Percentiles rank a stretch among this genome's conserved stretches.
phyloP scores from a whole-genome alignment of 768 basidiomycete genomes.

The Cantharellus cinnabarinus region DNA sequence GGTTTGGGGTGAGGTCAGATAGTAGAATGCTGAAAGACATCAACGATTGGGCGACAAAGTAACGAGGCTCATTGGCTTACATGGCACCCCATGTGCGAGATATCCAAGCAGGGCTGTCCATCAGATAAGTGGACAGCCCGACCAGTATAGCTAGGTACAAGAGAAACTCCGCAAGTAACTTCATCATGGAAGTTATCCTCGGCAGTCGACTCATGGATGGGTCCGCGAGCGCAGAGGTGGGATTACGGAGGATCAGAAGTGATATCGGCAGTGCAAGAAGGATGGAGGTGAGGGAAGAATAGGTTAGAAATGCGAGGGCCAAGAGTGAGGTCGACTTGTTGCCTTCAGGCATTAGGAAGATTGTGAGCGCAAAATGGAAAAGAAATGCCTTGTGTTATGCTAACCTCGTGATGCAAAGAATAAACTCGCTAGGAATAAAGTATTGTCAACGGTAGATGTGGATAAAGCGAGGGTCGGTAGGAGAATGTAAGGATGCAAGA shows the following conservation, averaged over 20 bases:
- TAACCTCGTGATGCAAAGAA: conserved; percentile 51
- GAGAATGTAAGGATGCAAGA: conserved; percentile 77
- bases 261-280: conserved; percentile 46
- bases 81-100: conserved; percentile 68
- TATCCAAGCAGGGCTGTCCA: conserved; percentile 50
- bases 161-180: conserved; percentile 21
- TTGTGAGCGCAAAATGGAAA: not conserved
- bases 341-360: conserved; percentile 23
- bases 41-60: not conserved
- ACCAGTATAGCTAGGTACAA: conserved; percentile 30
- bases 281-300: conserved; percentile 49
- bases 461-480: conserved; percentile 64
- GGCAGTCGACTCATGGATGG: not conserved
- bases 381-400: conserved; percentile 4
- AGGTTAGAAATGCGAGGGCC: conserved; percentile 47
- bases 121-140: conserved; percentile 31
- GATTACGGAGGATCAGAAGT: conserved; percentile 39
- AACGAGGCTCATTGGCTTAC: conserved; percentile 24
- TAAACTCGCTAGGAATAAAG: conserved; percentile 41
- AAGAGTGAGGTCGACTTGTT: conserved; percentile 37
- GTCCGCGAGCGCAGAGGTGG: conserved; percentile 23
- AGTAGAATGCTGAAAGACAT: conserved; percentile 39
- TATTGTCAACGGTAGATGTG: conserved; percentile 66
- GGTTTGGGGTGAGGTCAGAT: conserved; percentile 81
- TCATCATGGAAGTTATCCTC: not conserved